phyloP scores from a whole-genome alignment of 352 stramenopile genomes.

The Pythium sp. region DNA sequence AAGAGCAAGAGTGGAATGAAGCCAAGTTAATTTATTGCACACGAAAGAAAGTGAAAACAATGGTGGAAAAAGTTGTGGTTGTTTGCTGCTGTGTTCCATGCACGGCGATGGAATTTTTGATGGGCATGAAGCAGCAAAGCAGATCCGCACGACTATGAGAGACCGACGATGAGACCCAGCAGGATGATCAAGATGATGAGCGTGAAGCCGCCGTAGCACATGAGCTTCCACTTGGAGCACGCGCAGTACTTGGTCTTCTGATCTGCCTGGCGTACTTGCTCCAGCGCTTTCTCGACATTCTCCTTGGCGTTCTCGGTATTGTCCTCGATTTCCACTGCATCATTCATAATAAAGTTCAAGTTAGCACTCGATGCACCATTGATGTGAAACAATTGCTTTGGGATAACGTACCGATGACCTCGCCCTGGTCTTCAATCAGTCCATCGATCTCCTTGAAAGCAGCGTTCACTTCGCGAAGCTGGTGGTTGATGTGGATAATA shows the following conservation, averaged over 20 bases:
- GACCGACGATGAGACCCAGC: conserved; percentile 43
- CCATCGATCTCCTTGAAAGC: conserved; percentile 84
- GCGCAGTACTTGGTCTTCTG: conserved; percentile 66
- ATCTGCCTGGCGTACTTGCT: conserved; percentile 72
- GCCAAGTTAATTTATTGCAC: conserved; percentile 17
- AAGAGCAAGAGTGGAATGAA: conserved; percentile 1
- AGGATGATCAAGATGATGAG: conserved; percentile 57
- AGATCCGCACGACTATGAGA: conserved; percentile 22
- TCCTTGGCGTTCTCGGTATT: conserved; percentile 79
- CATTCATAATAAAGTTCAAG: neutral
- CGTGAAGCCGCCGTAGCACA: conserved; percentile 55
- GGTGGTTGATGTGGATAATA: conserved; percentile 88
- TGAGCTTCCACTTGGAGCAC: conserved; percentile 65
- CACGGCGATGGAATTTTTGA: neutral
- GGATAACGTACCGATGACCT: conserved; percentile 47
- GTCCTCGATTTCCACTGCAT: conserved; percentile 74
- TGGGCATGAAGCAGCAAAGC: neutral
- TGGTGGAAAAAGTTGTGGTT: neutral
- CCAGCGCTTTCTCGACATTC: conserved; percentile 65
- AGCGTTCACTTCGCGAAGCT: conserved; percentile 82
- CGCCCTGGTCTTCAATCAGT: conserved; percentile 80
- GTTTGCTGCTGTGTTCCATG: neutral
- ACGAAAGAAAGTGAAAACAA: neutral
- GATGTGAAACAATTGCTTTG: neutral
- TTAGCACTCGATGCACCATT: neutral